Percentiles rank a stretch among this genome's conserved stretches.
phyloP scores from a whole-genome alignment of 2,329 filamentous ascomycete genomes.

The Fusarium succisae region DNA sequence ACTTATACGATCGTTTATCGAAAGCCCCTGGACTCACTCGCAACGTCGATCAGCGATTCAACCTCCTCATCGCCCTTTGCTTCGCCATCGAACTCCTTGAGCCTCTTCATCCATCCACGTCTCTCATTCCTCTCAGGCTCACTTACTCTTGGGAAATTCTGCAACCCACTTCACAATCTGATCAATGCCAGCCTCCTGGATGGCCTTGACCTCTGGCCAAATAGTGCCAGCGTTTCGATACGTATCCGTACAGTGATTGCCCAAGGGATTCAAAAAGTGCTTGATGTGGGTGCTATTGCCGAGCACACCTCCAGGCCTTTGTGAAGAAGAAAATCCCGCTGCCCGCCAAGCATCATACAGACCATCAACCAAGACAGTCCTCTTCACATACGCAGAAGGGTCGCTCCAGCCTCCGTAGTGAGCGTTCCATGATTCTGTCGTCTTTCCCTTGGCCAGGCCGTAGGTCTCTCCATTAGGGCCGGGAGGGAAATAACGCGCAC shows the following conservation, averaged over 20 bases:
- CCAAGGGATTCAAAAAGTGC: neutral
- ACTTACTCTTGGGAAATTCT: neutral
- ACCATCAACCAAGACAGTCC: neutral
- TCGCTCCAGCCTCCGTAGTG: slow-evolving; percentile 5
- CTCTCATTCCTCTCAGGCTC: too few species aligned
- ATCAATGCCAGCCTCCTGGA: neutral
- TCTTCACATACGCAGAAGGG: neutral
- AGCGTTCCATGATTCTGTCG: neutral
- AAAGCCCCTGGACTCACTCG: neutral
- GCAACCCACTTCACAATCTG: neutral
- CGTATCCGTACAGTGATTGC: neutral
- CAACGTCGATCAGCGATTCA: neutral
- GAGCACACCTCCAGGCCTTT: neutral
- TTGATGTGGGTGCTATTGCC: slow-evolving; percentile 1
- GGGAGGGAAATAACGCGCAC: neutral
- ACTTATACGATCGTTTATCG: neutral
- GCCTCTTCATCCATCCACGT: neutral
- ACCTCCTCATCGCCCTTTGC: neutral
- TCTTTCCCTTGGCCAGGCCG: neutral
- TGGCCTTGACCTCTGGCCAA: slow-evolving; percentile 1
- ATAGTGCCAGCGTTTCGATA: neutral
- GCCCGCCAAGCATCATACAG: neutral
- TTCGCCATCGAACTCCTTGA: neutral
- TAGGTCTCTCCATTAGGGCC: neutral
- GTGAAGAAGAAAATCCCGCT: neutral